Percentiles rank a stretch among this genome's conserved stretches.
Conservation (phyloP, 2,329 filamentous ascomycete genomes). For the Fusarium gaditjirri region DNA sequence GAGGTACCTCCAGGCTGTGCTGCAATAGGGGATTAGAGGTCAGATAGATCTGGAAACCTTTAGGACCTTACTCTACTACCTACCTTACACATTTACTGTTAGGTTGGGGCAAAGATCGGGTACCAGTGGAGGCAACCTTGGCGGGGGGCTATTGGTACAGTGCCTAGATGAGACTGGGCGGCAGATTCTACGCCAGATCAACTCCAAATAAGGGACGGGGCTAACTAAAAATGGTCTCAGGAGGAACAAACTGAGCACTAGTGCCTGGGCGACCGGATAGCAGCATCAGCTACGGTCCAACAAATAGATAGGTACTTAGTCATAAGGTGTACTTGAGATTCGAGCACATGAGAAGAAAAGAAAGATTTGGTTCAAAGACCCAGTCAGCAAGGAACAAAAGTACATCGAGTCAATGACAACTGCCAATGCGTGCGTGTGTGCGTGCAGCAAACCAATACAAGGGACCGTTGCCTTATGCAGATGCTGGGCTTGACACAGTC, state of each 20-base stretch:
- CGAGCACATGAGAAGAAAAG: not conserved
- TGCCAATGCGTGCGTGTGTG: not conserved
- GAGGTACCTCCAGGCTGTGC: constrained; percentile 4
- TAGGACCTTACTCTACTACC: not conserved
- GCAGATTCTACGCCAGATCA: constrained; percentile 28
- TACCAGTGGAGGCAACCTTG: constrained; percentile 22
- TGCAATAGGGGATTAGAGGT: constrained; percentile 30
- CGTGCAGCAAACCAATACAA: constrained; percentile 7
- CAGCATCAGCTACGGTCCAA: constrained; percentile 10
- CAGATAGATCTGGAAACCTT: not conserved
- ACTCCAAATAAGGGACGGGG: constrained; percentile 11
- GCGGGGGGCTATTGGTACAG: constrained; percentile 9
- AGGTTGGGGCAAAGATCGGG: constrained; percentile 30
- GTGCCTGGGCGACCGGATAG: constrained; percentile 20
- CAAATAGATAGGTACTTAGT: too few relatives aligned
- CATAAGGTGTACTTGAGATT: not conserved
- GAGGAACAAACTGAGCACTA: constrained; percentile 6
- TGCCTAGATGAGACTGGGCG: constrained; percentile 8
- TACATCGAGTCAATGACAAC: constrained; percentile 14
- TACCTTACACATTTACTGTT: not conserved
- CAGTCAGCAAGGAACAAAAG: not conserved
- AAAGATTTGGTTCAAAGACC: not conserved
- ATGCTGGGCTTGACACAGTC: constrained; percentile 7
- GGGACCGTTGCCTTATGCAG: constrained; percentile 18
- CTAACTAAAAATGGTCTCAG: constrained; percentile 20